Conservation (phyloP, 2,329 filamentous ascomycete genomes). For the Cladosporium sphaerospermum region DNA sequence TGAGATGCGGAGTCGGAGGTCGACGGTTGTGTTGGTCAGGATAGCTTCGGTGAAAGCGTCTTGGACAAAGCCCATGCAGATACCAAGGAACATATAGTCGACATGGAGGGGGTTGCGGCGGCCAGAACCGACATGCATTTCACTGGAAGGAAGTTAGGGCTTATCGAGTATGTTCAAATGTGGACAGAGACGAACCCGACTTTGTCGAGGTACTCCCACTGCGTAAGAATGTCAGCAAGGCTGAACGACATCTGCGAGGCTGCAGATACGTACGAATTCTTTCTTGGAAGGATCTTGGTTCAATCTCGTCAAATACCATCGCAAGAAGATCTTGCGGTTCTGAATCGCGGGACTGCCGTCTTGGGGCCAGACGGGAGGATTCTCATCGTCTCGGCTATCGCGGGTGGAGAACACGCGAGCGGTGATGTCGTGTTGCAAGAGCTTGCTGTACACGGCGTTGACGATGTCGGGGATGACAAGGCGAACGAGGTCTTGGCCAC, state of each 20-base stretch:
- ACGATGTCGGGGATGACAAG: conserved; percentile 77
- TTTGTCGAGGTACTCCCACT: conserved; percentile 80
- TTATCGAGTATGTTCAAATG: background rate
- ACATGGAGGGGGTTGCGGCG: conserved; percentile 67
- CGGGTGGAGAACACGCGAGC: conserved; percentile 64
- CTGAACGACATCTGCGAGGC: background rate
- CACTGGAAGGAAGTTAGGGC: conserved; percentile 33
- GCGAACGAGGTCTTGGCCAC: conserved; percentile 69
- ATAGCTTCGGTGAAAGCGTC: conserved; percentile 73
- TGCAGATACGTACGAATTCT: conserved; percentile 36
- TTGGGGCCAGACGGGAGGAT: conserved; percentile 55
- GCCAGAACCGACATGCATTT: conserved; percentile 76
- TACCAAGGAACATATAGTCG: conserved; percentile 74
- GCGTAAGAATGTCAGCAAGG: conserved; percentile 30
- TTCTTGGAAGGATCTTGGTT: conserved; percentile 68
- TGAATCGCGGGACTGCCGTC: conserved; percentile 70
- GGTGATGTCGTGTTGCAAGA: conserved; percentile 75
- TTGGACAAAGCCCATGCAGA: conserved; percentile 66
- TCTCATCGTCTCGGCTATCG: conserved; percentile 58
- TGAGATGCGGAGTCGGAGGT: conserved; percentile 62
- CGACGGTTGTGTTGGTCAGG: conserved; percentile 62
- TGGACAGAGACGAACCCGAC: conserved; percentile 54
- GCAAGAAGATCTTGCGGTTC: conserved; percentile 68
- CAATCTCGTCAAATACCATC: conserved; percentile 69
- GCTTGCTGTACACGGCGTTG: conserved; percentile 78